Evolutionary conservation across 352 stramenopile genomes (phyloP).

Genomic region (Pythium brassicae): DNA sequence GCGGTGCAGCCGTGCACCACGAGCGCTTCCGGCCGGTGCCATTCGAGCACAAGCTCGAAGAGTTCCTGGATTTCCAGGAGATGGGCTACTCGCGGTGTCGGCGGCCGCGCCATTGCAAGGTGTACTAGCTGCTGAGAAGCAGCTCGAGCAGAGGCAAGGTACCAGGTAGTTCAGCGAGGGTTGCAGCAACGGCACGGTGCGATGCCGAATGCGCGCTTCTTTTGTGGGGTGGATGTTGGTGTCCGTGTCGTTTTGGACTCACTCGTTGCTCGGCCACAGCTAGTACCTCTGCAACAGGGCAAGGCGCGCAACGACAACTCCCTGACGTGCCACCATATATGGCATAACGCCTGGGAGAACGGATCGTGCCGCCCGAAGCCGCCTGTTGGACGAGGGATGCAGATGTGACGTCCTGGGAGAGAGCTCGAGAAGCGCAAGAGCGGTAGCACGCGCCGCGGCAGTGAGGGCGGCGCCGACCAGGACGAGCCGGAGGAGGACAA

Average conservation of each 20-base stretch:
- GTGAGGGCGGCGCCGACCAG: too few species aligned
- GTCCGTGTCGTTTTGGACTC: too few species aligned
- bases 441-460: too few species aligned
- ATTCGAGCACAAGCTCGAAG: neutral
- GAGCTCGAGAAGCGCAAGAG: too few species aligned
- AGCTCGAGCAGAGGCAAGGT: neutral
- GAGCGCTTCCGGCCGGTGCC: too few species aligned
- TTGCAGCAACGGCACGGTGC: neutral
- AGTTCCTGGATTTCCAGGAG: neutral
- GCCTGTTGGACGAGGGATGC: neutral
- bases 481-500: too few species aligned
- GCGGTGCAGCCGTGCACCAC: too few species aligned
- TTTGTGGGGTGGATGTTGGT: neutral
- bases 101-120: neutral
- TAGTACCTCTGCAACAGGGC: too few species aligned
- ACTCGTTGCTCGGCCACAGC: too few species aligned
- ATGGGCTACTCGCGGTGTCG: neutral
- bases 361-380: neutral
- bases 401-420: neutral
- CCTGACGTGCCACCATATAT: neutral
- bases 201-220: too few species aligned
- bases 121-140: neutral
- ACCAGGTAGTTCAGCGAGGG: neutral
- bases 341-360: neutral
- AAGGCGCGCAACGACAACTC: neutral